Base-by-base conservation (phyloP, 176 grass and related monocot species). In the Avena sativa region DNA sequence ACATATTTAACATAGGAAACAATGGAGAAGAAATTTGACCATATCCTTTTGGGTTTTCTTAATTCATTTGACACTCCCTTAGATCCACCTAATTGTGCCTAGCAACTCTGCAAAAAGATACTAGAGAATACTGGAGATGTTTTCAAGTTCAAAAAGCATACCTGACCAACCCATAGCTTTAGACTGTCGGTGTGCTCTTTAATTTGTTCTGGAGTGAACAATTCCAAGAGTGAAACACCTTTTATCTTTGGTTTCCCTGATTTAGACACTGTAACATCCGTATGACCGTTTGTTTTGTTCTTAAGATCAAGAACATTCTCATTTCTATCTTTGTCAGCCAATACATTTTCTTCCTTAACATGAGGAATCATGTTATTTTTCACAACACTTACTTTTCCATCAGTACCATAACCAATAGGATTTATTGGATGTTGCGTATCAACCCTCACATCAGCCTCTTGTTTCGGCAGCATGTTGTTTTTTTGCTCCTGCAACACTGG, bases 121-220 rank as follows among this genome's bases (percentile, higher is more conserved):
- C 25, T 32, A 17, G 46, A 87, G 36, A 61, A 52, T 65, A 49
- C 17, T 64, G 34, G 46, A 61, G 66, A 87, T 47, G 21, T 10
- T 81, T 83, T 55, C 59, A 36, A 65, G 57, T 48, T 49, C 46
- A 88, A 86, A 28, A 78, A 59, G 14, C 55, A 89, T 89, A 98
- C 96, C 96, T 95, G 93, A 61, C 93, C 93, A 88, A 98, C 85
- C 96, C 92, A 95, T 65, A 86, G 81, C 56, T 85, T 95, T 80
- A 95, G 71, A 88, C 96, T 92, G 34, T 57, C 58, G 17, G 86
- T 88, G 49, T 98, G 96, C 17, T 94, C 96, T 70, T 88, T 76
- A 53, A 98, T 85, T 89, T 98, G 92, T 74, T 95, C 92, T 70
- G 90, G 88, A 83, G 93, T 98, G 86, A 98, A 92, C 36, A 88